phyloP scores from a whole-genome alignment of 345 rosid species.

The Moricandia arvensis region DNA sequence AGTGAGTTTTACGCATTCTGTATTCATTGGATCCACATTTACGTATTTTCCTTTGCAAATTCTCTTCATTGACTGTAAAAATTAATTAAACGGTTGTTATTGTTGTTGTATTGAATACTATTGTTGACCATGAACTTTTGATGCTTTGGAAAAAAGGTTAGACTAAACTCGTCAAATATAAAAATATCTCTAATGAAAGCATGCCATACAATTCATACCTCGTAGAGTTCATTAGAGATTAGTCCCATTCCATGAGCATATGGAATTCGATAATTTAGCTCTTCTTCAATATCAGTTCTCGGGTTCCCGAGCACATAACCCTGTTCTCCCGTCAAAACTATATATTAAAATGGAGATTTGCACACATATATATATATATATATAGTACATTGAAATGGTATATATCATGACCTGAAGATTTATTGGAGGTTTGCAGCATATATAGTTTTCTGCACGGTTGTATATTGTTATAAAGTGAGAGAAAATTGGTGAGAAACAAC shows the following conservation, averaged over 20 bases:
- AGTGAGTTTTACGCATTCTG: not conserved
- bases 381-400: not conserved
- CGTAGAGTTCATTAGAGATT: constrained; percentile 50
- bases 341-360: not conserved
- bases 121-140: not conserved
- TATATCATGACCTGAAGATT: constrained; percentile 39
- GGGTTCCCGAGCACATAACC: constrained; percentile 57
- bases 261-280: constrained; percentile 36
- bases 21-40: not conserved
- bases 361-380: too few relatives aligned
- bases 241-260: constrained; percentile 48
- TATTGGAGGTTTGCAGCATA: constrained; percentile 23
- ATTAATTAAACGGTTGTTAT: not conserved
- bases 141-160: not conserved
- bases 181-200: too few relatives aligned
- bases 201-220: constrained; percentile 31
- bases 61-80: constrained; percentile 8
- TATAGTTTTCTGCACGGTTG: constrained; percentile 3
- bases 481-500: not conserved
- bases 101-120: too few relatives aligned
- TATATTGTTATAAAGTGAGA: not conserved
- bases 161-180: too few relatives aligned
- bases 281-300: constrained; percentile 28
- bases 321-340: constrained; percentile 21
- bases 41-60: constrained; percentile 13